Percentiles rank a stretch among this genome's conserved stretches.
Evolutionary conservation across 2,329 filamentous ascomycete species (phyloP).

Genomic region (Botrytis paeoniae): DNA sequence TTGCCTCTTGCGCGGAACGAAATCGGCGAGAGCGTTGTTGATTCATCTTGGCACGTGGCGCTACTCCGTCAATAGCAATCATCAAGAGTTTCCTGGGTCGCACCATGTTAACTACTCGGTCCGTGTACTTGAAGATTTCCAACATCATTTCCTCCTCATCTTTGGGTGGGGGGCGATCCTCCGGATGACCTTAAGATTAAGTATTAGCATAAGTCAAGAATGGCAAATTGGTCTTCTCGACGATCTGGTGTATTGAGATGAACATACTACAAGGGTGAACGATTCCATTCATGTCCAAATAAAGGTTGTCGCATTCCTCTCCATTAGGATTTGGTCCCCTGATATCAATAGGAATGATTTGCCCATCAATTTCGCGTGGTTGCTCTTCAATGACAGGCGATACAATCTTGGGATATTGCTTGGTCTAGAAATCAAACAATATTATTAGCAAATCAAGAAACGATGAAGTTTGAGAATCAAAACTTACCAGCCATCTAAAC

Average conservation of each 20-base stretch:
- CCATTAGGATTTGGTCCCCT: slow-evolving; percentile 89
- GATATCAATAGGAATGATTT: slow-evolving; percentile 78
- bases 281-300: slow-evolving; percentile 99
- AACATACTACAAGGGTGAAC: slow-evolving; percentile 80
- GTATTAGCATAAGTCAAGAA: neutral
- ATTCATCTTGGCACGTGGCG: slow-evolving; percentile 98
- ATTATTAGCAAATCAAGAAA: slow-evolving; percentile 7
- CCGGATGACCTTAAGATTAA: slow-evolving; percentile 60
- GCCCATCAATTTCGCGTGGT: slow-evolving; percentile 78
- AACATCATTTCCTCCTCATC: slow-evolving; percentile 99
- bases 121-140: slow-evolving; percentile 97
- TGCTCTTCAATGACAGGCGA: slow-evolving; percentile 85
- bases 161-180: slow-evolving; percentile 84
- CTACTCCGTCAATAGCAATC: slow-evolving; percentile 98
- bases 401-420: slow-evolving; percentile 96
- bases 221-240: neutral
- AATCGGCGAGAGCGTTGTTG: slow-evolving; percentile 96
- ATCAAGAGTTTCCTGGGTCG: slow-evolving; percentile 92
- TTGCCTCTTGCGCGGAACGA: slow-evolving; percentile 87
- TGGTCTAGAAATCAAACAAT: slow-evolving; percentile 52
- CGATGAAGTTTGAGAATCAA: neutral
- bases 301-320: slow-evolving; percentile 96
- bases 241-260: neutral
- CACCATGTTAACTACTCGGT: slow-evolving; percentile 98
- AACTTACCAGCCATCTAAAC: slow-evolving; percentile 77